phyloP scores from a whole-genome alignment of 768 basidiomycete species.

The Collybia sordida region DNA sequence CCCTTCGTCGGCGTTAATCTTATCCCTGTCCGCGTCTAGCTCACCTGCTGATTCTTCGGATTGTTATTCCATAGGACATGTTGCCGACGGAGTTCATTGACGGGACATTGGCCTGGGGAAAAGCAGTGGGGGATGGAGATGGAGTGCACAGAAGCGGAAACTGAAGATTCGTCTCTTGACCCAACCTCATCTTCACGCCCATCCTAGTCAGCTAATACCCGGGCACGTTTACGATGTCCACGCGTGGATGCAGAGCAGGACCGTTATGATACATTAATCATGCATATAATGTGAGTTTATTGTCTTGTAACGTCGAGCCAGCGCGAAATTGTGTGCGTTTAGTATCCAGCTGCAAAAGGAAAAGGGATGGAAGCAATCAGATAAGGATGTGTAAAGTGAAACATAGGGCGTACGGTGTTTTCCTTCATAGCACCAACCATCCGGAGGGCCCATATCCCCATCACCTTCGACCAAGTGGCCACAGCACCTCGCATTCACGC shows the following conservation, averaged over 20 bases:
- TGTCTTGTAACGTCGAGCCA: conserved; percentile 65
- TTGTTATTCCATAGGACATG: not conserved
- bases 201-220: conserved; percentile 4
- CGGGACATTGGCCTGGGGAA: conserved; percentile 15
- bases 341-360: conserved; percentile 58
- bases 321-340: conserved; percentile 80
- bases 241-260: conserved; percentile 16
- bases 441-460: conserved; percentile 80
- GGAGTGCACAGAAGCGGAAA: conserved; percentile 9
- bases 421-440: conserved; percentile 87
- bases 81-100: conserved; percentile 15
- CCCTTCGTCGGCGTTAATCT: conserved; percentile 20
- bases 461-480: conserved; percentile 70
- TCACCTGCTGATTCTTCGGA: conserved; percentile 1
- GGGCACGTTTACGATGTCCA: conserved; percentile 28
- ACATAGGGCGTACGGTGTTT: conserved; percentile 57
- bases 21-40: not conserved
- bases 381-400: conserved; percentile 2
- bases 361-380: too few relatives aligned
- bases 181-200: conserved; percentile 14
- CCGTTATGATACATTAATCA: conserved; percentile 53
- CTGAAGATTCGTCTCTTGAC: conserved; percentile 9
- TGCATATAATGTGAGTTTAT: conserved; percentile 66
- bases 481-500: conserved; percentile 52
- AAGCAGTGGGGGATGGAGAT: conserved; percentile 14